These are phyloP conservation scores for Myxozyma geophila DNA, from an alignment of 805 yeast genomes.

Conservation along the genomic window DNA sequence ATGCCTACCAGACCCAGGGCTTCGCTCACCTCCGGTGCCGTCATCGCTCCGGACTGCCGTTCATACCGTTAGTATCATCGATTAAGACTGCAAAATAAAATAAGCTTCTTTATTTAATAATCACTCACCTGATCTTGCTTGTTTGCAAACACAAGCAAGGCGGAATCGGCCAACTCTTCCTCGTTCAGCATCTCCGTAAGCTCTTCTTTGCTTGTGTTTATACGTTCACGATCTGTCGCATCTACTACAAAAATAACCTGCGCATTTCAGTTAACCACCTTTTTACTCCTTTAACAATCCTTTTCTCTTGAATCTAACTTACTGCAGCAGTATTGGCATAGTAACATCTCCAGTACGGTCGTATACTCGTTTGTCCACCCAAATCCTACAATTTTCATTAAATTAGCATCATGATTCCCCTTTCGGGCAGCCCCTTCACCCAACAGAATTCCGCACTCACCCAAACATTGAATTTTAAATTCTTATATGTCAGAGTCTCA, in stretches of 20 bases:
- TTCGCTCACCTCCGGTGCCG: constrained; percentile 79
- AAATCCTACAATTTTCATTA: constrained; percentile 55
- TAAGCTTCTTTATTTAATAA: background rate
- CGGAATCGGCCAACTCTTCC: constrained; percentile 78
- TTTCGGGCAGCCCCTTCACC: background rate
- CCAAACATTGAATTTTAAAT: constrained; percentile 86
- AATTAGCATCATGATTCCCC: background rate
- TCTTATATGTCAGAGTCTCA: constrained; percentile 79
- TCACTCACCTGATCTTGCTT: constrained; percentile 74
- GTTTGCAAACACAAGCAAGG: constrained; percentile 83
- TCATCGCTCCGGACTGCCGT: constrained; percentile 51
- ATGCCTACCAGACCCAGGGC: constrained; percentile 64
- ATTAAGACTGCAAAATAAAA: too few relatives aligned
- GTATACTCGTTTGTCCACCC: constrained; percentile 91
- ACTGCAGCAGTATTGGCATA: constrained; percentile 91
- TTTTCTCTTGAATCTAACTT: background rate
- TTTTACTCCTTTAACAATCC: background rate
- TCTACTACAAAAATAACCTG: constrained; percentile 79
- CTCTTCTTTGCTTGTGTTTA: constrained; percentile 78
- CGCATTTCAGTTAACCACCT: background rate
- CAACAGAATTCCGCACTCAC: constrained; percentile 10
- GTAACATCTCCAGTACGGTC: constrained; percentile 95
- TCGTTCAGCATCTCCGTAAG: constrained; percentile 77
- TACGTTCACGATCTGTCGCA: constrained; percentile 69
- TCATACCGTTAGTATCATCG: background rate